Conservation (phyloP, 2,329 filamentous ascomycete species). For the Colletotrichum tofieldiae region DNA sequence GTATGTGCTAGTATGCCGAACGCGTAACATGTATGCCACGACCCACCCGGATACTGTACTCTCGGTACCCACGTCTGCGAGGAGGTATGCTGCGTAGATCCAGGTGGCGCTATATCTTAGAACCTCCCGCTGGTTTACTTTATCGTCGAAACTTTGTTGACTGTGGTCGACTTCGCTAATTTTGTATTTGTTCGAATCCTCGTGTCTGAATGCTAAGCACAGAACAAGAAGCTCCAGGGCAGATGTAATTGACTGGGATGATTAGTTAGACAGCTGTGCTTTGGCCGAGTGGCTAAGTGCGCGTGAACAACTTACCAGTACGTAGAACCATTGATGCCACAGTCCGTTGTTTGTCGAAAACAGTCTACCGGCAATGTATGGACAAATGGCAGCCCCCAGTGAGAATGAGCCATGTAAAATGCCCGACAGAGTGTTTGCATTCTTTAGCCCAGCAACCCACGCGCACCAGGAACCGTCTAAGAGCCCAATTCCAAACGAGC, state of each 20-base stretch:
- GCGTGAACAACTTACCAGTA: slow-evolving; percentile 68
- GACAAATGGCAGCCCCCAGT: slow-evolving; percentile 78
- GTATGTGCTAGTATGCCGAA: slow-evolving; percentile 54
- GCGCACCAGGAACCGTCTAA: slow-evolving; percentile 62
- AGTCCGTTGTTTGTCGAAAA: slow-evolving; percentile 72
- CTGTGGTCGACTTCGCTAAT: slow-evolving; percentile 54
- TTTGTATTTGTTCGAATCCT: slow-evolving; percentile 72
- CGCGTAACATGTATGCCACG: slow-evolving; percentile 60
- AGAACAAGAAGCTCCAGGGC: slow-evolving; percentile 69
- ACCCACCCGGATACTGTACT: slow-evolving; percentile 63
- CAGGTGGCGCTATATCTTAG: slow-evolving; percentile 55
- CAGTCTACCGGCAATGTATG: slow-evolving; percentile 81
- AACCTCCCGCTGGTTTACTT: slow-evolving; percentile 42
- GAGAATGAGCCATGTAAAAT: slow-evolving; percentile 82
- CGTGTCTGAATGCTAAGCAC: slow-evolving; percentile 73
- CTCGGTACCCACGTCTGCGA: slow-evolving; percentile 62
- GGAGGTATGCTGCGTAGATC: slow-evolving; percentile 60
- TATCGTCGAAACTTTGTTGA: not conserved
- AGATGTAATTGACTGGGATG: slow-evolving; percentile 57
- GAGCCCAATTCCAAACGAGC: slow-evolving; percentile 57
- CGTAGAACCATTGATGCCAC: slow-evolving; percentile 85
- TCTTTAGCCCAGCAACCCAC: slow-evolving; percentile 58
- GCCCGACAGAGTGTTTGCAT: slow-evolving; percentile 71
- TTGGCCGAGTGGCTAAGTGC: rapidly evolving
- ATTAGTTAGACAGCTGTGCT: not conserved